These are phyloP conservation scores for Infundibulicybe gibba DNA, from an alignment of 768 basidiomycete species.

Conservation along the genomic window DNA sequence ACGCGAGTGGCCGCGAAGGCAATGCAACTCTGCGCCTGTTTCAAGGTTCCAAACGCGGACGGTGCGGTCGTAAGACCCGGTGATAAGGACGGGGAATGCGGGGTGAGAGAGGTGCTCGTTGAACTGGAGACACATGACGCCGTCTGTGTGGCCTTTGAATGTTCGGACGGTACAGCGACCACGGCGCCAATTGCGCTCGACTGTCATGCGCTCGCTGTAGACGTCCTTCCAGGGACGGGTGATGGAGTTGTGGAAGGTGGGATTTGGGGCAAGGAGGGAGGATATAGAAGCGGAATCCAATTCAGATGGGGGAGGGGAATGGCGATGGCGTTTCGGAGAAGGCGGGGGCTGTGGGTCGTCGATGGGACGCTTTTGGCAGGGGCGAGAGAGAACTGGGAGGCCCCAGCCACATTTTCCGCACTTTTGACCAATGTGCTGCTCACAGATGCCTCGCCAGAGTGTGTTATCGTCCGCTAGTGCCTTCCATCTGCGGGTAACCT, in stretches of 20 bases:
- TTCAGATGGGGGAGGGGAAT: conserved; percentile 4
- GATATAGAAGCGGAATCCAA: conserved; percentile 9
- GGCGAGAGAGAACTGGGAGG: conserved; percentile 64
- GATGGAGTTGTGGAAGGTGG: conserved; percentile 27
- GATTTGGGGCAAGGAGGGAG: conserved; percentile 26
- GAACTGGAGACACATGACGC: conserved; percentile 97
- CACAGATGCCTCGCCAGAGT: conserved; percentile 94
- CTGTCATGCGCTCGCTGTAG: conserved; percentile 93
- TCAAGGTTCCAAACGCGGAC: conserved; percentile 96
- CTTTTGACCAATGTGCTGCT: conserved; percentile 97
- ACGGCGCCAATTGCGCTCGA: conserved; percentile 97
- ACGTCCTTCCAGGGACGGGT: conserved; percentile 98
- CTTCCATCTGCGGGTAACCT: conserved; percentile 85
- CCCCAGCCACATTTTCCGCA: conserved; percentile 99
- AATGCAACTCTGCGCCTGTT: conserved; percentile 78
- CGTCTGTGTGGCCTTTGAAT: conserved; percentile 90
- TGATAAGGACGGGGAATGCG: conserved; percentile 91
- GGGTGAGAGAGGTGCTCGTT: conserved; percentile 81
- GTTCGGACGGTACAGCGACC: conserved; percentile 85
- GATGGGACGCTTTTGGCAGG: conserved; percentile 6
- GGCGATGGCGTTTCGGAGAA: neutral
- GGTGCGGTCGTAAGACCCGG: conserved; percentile 95
- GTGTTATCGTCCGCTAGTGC: conserved; percentile 91
- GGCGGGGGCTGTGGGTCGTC: conserved; percentile 8
- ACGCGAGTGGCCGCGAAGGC: conserved; percentile 85